A percentile compares a stretch with the other conserved stretches of the same genome.
Evolutionary conservation across 1,284 basidiomycete species (phyloP).

Genomic region (Moesziomyces aphidis): DNA sequence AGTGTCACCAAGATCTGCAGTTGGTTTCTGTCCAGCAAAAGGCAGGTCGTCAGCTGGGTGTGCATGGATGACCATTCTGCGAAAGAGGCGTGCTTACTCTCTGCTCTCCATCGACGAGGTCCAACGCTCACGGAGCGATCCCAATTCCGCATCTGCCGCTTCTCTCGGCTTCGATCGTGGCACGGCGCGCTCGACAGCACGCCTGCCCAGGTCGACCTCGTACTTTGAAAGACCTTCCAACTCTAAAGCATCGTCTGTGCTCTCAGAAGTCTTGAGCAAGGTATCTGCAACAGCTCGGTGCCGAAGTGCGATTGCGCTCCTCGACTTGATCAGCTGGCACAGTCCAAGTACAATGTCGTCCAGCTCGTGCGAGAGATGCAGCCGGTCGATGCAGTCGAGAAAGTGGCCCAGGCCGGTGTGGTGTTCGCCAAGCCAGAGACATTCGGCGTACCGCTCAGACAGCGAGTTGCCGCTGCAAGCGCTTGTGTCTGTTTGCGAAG

Average conservation of each 20-base stretch:
- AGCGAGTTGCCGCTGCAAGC: background rate
- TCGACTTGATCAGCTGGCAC: constrained; percentile 28
- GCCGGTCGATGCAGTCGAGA: constrained; percentile 28
- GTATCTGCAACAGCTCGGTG: constrained; percentile 7
- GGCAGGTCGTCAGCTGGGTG: too few relatives aligned
- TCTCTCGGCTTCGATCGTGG: background rate
- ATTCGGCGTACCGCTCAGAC: constrained; percentile 22
- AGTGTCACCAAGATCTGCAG: constrained; percentile 45
- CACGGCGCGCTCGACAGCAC: constrained; percentile 3
- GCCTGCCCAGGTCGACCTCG: constrained; percentile 15
- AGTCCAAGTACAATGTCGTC: constrained; percentile 24
- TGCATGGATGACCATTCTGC: too few relatives aligned
- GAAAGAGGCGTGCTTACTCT: constrained; percentile 27
- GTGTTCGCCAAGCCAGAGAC: constrained; percentile 42
- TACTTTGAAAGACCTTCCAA: constrained; percentile 3
- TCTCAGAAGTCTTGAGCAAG: background rate
- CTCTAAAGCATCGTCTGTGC: background rate
- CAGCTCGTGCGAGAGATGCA: constrained; percentile 13
- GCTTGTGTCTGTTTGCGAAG: too few relatives aligned
- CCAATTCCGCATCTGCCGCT: background rate
- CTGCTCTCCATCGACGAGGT: constrained; percentile 41
- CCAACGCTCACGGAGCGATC: constrained; percentile 17
- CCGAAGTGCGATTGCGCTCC: constrained; percentile 19
- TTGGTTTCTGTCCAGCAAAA: constrained; percentile 24
- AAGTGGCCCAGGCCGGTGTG: constrained; percentile 41